Base-by-base conservation (phyloP, 495 filamentous ascomycete species). In the Trichoderma asperelloides region DNA sequence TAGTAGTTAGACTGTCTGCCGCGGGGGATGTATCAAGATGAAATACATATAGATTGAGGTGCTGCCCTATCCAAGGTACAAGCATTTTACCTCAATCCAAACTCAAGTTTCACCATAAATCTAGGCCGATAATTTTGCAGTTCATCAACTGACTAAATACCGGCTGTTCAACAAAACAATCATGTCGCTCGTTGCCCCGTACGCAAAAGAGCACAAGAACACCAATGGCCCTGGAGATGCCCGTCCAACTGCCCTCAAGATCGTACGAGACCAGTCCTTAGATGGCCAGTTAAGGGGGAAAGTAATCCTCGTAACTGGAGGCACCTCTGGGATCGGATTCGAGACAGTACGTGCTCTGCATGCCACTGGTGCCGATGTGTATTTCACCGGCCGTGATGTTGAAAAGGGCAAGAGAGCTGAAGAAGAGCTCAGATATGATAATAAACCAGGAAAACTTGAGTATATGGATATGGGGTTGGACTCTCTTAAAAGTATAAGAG, bases 161-260 rank as follows among this genome's bases (percentile, higher is more conserved):
- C 12, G 4, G 18, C 18, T 45, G 41, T 45, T 21, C 49, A 21
- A 33, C 55, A 60, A 30, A 51, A n/a, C 49, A 27, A 51, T 16
- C 1, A 60, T 60, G 55, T 33, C 55, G 8, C 25, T 16, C 1
- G 30, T 60, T 21, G 55, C 55, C 2, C 55, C 55, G 25, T 85
- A 86, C 70, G 71, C 77, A 41, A 76, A 73, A 63, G 73, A 71
- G 8, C 79, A 84, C 70, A 68, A 64, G n/a, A 70, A 75, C 37
- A 75, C 75, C 16, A 66, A 80, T 63, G 84, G 85, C 11, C 71
- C 79, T n/a, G 80, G 82, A 4, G 85, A 88, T 73, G 73, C 75
- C 16, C 83, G 85, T 18, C 84, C 84, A 27, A 87, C 85, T 8
- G 85, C 81, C 16, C 68, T 82, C 18, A 78, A 85, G 66, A 80